phyloP scores from a whole-genome alignment of 1,284 basidiomycete species.

The Tilletia caries region DNA sequence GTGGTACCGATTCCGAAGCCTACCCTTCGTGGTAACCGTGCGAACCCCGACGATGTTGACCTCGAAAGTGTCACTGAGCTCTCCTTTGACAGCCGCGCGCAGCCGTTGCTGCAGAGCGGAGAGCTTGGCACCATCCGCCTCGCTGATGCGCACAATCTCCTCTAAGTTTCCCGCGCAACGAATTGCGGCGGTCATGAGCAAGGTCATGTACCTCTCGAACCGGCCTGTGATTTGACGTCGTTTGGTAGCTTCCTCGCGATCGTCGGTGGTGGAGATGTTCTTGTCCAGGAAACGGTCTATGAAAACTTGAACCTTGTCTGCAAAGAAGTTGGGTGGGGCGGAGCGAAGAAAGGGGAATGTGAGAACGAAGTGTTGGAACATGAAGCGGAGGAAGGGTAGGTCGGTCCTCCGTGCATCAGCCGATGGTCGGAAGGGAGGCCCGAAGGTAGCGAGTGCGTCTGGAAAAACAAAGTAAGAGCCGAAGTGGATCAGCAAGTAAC shows the following conservation, averaged over 20 bases:
- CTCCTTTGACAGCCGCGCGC: slow-evolving; percentile 25
- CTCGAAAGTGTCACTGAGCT: slow-evolving; percentile 27
- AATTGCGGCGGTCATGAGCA: slow-evolving; percentile 44
- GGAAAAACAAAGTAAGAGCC: not conserved
- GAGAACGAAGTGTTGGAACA: slow-evolving; percentile 51
- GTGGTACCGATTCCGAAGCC: slow-evolving; percentile 38
- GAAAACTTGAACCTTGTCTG: slow-evolving; percentile 52
- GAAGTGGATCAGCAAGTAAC: not conserved
- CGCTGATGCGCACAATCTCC: slow-evolving; percentile 46
- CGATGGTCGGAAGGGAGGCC: slow-evolving; percentile 49
- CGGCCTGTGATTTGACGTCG: slow-evolving; percentile 33
- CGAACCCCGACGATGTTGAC: slow-evolving; percentile 49
- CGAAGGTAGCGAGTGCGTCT: slow-evolving; percentile 48
- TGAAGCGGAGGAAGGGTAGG: slow-evolving; percentile 47
- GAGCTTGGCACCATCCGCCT: slow-evolving; percentile 37
- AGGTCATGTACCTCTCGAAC: slow-evolving; percentile 36
- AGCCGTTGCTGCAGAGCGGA: slow-evolving; percentile 35
- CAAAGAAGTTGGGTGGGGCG: slow-evolving; percentile 50
- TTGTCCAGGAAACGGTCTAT: slow-evolving; percentile 45
- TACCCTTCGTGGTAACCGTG: slow-evolving; percentile 36
- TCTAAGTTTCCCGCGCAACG: slow-evolving; percentile 24
- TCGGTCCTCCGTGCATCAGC: slow-evolving; percentile 28
- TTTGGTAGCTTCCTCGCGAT: slow-evolving; percentile 38
- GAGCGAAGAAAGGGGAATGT: slow-evolving; percentile 50
- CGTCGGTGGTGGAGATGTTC: slow-evolving; percentile 40